phyloP scores from a whole-genome alignment of 805 yeast genomes.

The Starmerella kuoi region DNA sequence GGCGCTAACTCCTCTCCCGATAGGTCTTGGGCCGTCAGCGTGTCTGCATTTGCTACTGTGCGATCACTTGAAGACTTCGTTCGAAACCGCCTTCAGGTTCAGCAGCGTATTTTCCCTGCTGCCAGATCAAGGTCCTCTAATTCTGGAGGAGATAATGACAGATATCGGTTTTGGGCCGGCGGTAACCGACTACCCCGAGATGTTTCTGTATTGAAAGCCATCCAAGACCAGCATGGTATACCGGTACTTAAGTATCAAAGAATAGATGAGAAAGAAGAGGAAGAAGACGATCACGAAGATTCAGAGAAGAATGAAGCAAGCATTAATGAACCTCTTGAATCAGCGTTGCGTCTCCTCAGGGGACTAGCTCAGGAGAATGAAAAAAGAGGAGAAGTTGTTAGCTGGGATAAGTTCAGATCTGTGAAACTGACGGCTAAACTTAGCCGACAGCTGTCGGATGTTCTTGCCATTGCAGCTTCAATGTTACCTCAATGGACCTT shows the following conservation, averaged over 20 bases:
- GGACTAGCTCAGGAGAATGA: constrained; percentile 9
- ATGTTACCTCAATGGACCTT: constrained; percentile 77
- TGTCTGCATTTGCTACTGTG: constrained; percentile 8
- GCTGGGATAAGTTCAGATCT: constrained; percentile 9
- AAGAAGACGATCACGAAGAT: constrained; percentile 1
- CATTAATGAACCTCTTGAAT: neutral
- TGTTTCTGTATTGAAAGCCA: constrained; percentile 8
- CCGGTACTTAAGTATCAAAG: constrained; percentile 5
- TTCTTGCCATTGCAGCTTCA: constrained; percentile 75
- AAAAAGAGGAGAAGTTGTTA: constrained; percentile 5
- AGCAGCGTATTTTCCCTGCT: neutral
- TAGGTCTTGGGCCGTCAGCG: constrained; percentile 1
- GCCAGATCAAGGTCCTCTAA: neutral
- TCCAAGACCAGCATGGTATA: constrained; percentile 1
- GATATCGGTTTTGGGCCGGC: constrained; percentile 6
- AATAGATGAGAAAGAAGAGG: constrained; percentile 1
- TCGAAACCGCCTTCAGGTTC: neutral
- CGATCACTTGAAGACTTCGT: constrained; percentile 7
- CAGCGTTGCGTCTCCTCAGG: constrained; percentile 4
- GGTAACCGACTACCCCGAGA: constrained; percentile 4
- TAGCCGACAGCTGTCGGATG: constrained; percentile 79
- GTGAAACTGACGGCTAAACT: constrained; percentile 77
- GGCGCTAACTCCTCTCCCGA: neutral
- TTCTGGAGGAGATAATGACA: neutral
- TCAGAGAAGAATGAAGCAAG: neutral